A percentile compares a stretch with the other conserved stretches of the same genome.
These are phyloP conservation scores for Ascocoryne sarcoides DNA, from an alignment of 2,329 filamentous ascomycete genomes.

Conservation along the genomic window DNA sequence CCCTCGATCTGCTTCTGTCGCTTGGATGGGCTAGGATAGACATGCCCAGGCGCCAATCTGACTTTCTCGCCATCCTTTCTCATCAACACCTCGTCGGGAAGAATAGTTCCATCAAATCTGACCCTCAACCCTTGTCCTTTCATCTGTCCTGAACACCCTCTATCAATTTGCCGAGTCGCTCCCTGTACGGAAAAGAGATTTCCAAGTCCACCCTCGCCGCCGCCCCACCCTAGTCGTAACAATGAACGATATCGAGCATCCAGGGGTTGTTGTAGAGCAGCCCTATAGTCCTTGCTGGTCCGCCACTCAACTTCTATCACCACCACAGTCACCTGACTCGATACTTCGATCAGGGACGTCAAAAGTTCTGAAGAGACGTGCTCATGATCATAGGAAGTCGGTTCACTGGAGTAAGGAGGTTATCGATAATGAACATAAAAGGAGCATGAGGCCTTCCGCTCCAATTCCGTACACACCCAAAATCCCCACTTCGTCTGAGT, in stretches of 20 bases:
- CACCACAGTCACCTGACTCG: constrained; percentile 1
- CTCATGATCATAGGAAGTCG: constrained; percentile 1
- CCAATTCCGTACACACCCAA: too few relatives aligned
- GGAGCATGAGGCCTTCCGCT: neutral
- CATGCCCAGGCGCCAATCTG: constrained; percentile 18
- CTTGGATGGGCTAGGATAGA: constrained; percentile 13
- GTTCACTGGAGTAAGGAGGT: constrained; percentile 10
- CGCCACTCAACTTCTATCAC: constrained; percentile 1
- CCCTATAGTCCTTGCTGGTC: neutral
- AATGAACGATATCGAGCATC: neutral
- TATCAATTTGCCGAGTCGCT: constrained; percentile 4
- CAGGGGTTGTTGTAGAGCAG: neutral
- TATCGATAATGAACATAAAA: constrained; percentile 8
- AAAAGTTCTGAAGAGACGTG: neutral
- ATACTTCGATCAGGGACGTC: neutral
- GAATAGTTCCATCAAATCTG: constrained; percentile 16
- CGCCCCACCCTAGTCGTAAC: neutral
- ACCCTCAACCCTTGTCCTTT: constrained; percentile 9
- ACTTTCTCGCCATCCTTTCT: constrained; percentile 8
- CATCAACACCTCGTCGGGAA: constrained; percentile 17
- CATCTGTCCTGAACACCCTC: constrained; percentile 10
- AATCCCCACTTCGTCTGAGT: neutral
- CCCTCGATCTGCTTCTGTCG: constrained; percentile 25
- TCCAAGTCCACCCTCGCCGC: neutral
- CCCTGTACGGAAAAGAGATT: neutral